A percentile compares a stretch with the other conserved stretches of the same genome.
phyloP scores from a whole-genome alignment of 2,329 filamentous ascomycete genomes.

The Pseudocercospora musae region DNA sequence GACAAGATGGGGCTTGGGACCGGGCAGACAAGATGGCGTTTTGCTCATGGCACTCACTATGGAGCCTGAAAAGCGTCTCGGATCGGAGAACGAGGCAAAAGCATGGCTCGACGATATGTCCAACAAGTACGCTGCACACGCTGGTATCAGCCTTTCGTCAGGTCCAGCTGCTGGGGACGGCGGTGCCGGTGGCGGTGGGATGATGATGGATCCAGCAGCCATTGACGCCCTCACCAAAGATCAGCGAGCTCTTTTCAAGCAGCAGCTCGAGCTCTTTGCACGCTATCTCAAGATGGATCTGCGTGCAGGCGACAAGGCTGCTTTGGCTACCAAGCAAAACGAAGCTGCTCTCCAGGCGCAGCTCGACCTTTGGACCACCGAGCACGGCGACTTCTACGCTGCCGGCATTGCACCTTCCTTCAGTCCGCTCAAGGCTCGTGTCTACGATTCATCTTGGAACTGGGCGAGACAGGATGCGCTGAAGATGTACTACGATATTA shows the following conservation, averaged over 20 bases:
- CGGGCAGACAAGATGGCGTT: constrained; percentile 86
- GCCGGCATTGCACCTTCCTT: constrained; percentile 92
- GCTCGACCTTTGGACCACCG: constrained; percentile 88
- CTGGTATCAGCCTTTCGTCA: constrained; percentile 79
- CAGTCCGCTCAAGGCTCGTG: constrained; percentile 85
- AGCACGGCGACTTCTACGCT: constrained; percentile 96
- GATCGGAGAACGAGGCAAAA: constrained; percentile 87
- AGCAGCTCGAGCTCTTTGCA: constrained; percentile 92
- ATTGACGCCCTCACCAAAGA: constrained; percentile 97
- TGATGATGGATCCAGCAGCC: constrained; percentile 99
- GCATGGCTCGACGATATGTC: constrained; percentile 82
- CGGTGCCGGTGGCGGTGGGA: constrained; percentile 71
- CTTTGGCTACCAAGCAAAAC: constrained; percentile 78
- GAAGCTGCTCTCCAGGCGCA: constrained; percentile 86
- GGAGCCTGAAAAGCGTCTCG: constrained; percentile 84
- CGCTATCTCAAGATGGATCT: constrained; percentile 97
- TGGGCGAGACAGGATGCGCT: constrained; percentile 97
- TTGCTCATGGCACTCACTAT: constrained; percentile 85
- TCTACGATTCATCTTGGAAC: constrained; percentile 99
- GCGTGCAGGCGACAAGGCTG: constrained; percentile 92
- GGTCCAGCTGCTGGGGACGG: constrained; percentile 68
- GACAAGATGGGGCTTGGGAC: constrained; percentile 82
- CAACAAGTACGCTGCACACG: constrained; percentile 82
- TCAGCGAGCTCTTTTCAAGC: constrained; percentile 93
- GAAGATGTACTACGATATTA: constrained; percentile 98